phyloP scores from a whole-genome alignment of 306 rosid species.

The Rosa persica region DNA sequence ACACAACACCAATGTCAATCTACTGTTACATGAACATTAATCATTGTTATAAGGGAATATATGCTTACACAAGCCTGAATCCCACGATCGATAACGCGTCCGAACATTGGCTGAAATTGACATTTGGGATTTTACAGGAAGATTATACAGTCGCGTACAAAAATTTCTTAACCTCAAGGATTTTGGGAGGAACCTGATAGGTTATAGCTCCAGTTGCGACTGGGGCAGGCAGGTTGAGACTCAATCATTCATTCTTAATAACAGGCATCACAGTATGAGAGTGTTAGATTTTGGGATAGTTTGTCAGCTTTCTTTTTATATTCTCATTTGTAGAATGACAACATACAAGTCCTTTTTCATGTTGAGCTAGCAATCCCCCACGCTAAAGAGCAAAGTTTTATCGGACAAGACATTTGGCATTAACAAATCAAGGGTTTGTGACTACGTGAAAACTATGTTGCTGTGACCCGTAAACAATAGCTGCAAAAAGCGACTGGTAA shows the following conservation, averaged over 20 bases:
- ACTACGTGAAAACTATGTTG: conserved; percentile 11
- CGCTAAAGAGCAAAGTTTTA: neutral
- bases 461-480: conserved; percentile 6
- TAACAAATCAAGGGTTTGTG: conserved; percentile 5
- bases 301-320: conserved; percentile 6
- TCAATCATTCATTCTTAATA: neutral
- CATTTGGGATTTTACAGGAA: neutral
- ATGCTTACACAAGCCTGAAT: neutral
- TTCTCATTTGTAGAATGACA: neutral
- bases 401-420: conserved; percentile 5
- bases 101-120: neutral
- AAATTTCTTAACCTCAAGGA: neutral
- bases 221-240: neutral
- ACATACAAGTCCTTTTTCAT: conserved; percentile 12
- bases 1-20: neutral
- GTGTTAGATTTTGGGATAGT: no score
- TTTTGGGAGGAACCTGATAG: neutral
- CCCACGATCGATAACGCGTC: neutral
- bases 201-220: neutral
- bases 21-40: neutral
- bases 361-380: conserved; percentile 2
- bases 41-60: neutral
- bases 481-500: conserved; percentile 27
- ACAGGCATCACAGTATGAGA: neutral
- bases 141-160: neutral